A percentile compares a stretch with the other conserved stretches of the same genome.
phyloP scores from a whole-genome alignment of 2,329 filamentous ascomycete species.

The Lecanicillium sp. region DNA sequence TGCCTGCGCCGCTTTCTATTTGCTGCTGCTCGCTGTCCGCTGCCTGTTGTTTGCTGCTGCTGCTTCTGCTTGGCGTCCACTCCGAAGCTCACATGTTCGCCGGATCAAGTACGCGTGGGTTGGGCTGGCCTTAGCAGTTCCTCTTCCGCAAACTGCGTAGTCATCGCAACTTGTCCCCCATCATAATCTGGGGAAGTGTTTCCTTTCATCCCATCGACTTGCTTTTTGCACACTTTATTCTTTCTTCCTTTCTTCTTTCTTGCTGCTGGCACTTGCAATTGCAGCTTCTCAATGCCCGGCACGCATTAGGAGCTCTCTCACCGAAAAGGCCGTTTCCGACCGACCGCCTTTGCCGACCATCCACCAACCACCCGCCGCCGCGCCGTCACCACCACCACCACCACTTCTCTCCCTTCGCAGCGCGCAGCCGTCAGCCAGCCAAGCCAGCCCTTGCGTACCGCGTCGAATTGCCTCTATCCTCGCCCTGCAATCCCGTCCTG shows the following conservation, averaged over 20 bases:
- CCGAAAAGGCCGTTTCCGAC: not conserved
- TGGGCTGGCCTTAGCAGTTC: not conserved
- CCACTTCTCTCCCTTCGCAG: not conserved
- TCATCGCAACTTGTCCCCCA: constrained; percentile 9
- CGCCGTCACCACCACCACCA: too few species aligned
- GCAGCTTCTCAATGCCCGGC: constrained; percentile 4
- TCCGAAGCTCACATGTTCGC: constrained; percentile 12
- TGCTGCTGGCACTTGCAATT: not conserved
- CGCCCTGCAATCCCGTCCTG: not conserved
- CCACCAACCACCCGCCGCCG: constrained; percentile 3
- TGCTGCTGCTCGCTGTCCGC: not conserved
- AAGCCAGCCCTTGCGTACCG: constrained; percentile 4
- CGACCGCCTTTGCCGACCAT: not conserved
- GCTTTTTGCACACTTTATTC: not conserved
- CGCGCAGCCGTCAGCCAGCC: not conserved
- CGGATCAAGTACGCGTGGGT: constrained; percentile 9
- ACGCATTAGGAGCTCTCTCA: constrained; percentile 3
- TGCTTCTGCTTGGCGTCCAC: not conserved
- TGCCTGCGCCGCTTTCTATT: not conserved
- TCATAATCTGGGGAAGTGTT: constrained; percentile 10
- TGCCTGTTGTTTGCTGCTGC: not conserved
- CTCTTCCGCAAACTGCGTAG: constrained; percentile 1
- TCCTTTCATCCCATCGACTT: not conserved
- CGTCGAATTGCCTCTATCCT: not conserved
- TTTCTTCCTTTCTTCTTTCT: not conserved